Base-by-base conservation (phyloP, 2,329 filamentous ascomycete genomes). In the Stagonosporopsis vannaccii region DNA sequence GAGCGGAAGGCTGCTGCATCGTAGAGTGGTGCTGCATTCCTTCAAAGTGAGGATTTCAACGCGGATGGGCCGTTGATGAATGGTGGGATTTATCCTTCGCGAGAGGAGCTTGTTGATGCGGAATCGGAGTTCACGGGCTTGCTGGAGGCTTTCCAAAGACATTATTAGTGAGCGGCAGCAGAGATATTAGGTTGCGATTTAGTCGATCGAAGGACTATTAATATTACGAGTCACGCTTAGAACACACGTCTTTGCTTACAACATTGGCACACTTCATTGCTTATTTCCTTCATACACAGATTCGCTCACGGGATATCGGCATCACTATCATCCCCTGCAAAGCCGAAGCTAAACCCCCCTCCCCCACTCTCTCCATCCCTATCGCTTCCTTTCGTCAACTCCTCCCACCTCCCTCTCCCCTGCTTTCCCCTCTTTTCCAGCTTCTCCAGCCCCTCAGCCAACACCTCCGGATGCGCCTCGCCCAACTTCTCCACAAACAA, bases 401-500 rank as follows among this genome's bases (percentile, higher is more conserved):
- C 84, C 71, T 96, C 91, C 94, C 94, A 98, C 68, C 90, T 96
- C 46, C 92, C 85, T 28, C 68, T 60, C 1, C 26, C 64, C 78
- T 93, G 95, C 74, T 84, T 91, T 4, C 83, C 83, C 70, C 83
- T 88, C 65, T 81, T 86, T 56, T 90, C 87, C 50, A 92, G 70
- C 66, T 90, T 84, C 17, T 81, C 78, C 42, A 92, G 71, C 0
- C 87, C 90, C 59, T 85, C 82, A 39, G 87, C 81, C 22, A 82
- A 77, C n/a, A 92, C 71, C 0, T 87, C 84, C 0, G 92, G 89
- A 64, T 91, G 82, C 23, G 80, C 74, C 48, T 84, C 80, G 48
- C 77, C 75, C 71, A 98, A 82, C 32, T 88, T 84, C 51, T 88
- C 82, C 4, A 90, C 82, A 72, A 98, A 97, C 4, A 92, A 79